These are phyloP conservation scores for Phycomyces nitens DNA, from an alignment of 192 early-diverging fungal genomes.

Conservation along the genomic window DNA sequence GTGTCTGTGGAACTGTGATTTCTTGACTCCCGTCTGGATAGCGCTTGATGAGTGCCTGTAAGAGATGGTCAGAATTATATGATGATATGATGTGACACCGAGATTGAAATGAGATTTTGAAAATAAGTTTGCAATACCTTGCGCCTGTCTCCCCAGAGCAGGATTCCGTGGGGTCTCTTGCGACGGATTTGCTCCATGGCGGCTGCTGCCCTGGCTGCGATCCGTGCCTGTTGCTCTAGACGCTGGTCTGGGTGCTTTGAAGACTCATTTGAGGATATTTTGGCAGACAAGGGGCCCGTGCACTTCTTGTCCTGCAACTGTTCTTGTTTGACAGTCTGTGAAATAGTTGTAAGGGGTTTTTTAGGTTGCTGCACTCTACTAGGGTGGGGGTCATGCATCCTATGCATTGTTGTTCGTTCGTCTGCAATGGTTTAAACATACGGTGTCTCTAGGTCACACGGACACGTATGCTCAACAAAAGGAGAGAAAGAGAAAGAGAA, in stretches of 20 bases:
- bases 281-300: not conserved
- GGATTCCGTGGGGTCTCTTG: not conserved
- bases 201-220: not conserved
- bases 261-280: not conserved
- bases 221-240: not conserved
- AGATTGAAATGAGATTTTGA: too few species aligned
- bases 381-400: slow-evolving; percentile 1
- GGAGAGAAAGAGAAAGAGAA: not conserved
- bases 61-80: not conserved
- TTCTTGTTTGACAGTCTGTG: not conserved
- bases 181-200: not conserved
- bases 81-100: not conserved
- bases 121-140: not conserved
- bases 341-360: not conserved
- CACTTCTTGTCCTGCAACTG: not conserved
- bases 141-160: not conserved
- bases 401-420: slow-evolving; percentile 1
- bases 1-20: slow-evolving; percentile 26
- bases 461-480: slow-evolving; percentile 6
- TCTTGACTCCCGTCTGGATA: slow-evolving; percentile 31
- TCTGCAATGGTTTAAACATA: not conserved
- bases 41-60: slow-evolving; percentile 26
- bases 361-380: not conserved
- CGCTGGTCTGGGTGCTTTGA: not conserved
- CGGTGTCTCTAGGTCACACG: not conserved